Conservation (phyloP, 2,329 filamentous ascomycete species). For the Fusarium subtropicale region DNA sequence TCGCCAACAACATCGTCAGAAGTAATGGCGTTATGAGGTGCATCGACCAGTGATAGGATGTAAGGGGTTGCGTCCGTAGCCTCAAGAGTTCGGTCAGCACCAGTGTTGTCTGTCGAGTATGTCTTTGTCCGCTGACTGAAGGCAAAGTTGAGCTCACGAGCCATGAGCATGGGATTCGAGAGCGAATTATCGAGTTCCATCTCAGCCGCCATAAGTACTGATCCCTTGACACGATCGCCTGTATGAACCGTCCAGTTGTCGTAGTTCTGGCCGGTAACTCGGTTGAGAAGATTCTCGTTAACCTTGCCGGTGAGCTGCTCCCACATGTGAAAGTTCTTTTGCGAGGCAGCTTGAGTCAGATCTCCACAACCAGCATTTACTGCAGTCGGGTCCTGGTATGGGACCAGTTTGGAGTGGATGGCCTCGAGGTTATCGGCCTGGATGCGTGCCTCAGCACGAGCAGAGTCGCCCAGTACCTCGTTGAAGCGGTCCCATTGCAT, state of each 20-base stretch:
- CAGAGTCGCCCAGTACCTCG: constrained; percentile 64
- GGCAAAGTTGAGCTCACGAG: constrained; percentile 60
- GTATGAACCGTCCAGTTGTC: constrained; percentile 66
- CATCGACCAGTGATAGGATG: constrained; percentile 56
- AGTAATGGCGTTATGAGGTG: constrained; percentile 36
- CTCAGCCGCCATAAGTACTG: constrained; percentile 53
- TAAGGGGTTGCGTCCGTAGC: constrained; percentile 62
- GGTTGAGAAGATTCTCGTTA: constrained; percentile 57
- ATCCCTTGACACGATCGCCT: constrained; percentile 62
- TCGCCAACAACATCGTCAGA: constrained; percentile 67
- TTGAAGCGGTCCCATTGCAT: constrained; percentile 68
- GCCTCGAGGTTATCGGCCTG: constrained; percentile 56
- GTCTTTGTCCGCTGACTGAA: constrained; percentile 58
- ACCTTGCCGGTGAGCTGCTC: constrained; percentile 63
- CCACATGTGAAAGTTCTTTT: constrained; percentile 60
- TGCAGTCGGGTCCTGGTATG: constrained; percentile 56
- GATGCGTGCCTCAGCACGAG: constrained; percentile 58
- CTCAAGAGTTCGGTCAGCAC: constrained; percentile 56
- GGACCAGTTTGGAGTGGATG: constrained; percentile 57
- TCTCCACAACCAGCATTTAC: constrained; percentile 33
- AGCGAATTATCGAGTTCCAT: constrained; percentile 56
- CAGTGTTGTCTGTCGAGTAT: constrained; percentile 55
- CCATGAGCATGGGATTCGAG: constrained; percentile 48
- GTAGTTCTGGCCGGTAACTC: constrained; percentile 58
- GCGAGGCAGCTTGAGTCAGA: constrained; percentile 33